These are phyloP conservation scores for Coemansia javaensis DNA, from an alignment of 192 early-diverging fungal genomes.

Conservation along the genomic window DNA sequence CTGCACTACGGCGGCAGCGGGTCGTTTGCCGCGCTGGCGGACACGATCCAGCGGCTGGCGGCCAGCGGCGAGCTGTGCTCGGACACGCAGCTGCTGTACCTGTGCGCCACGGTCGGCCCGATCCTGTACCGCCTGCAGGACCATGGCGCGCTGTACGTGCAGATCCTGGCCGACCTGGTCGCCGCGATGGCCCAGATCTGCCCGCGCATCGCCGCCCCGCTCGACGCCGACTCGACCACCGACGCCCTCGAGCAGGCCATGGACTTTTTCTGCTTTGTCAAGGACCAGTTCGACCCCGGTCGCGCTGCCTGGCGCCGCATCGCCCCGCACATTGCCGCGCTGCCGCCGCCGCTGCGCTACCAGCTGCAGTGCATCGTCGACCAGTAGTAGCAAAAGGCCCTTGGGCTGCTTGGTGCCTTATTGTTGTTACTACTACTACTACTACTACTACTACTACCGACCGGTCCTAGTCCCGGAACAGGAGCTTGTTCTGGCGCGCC, in stretches of 20 bases:
- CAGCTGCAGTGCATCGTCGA: constrained; percentile 45
- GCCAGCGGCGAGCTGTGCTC: constrained; percentile 51
- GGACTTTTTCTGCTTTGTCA: constrained; percentile 52
- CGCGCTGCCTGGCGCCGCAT: constrained; percentile 34
- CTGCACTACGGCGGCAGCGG: constrained; percentile 70
- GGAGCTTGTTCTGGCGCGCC: constrained; percentile 62
- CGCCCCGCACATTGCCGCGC: constrained; percentile 42
- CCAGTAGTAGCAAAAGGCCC: constrained; percentile 15
- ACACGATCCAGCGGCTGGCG: constrained; percentile 31
- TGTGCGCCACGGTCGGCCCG: constrained; percentile 68
- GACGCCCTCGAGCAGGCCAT: constrained; percentile 48
- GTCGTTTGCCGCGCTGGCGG: constrained; percentile 49
- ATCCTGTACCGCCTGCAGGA: constrained; percentile 64
- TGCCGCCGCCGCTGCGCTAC: constrained; percentile 32
- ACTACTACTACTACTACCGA: no score
- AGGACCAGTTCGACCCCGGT: constrained; percentile 48
- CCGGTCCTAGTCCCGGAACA: constrained; percentile 46
- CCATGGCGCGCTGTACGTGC: constrained; percentile 32
- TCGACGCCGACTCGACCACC: constrained; percentile 23
- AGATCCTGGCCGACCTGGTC: constrained; percentile 40
- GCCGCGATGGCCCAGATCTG: constrained; percentile 39
- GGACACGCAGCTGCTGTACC: constrained; percentile 67
- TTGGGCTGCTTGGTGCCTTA: no score
- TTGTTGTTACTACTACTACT: no score
- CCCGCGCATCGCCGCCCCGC: constrained; percentile 8